Percentiles rank a stretch among this genome's conserved stretches.
Conservation (phyloP, 257 asterid species). For the Solanum pennellii region DNA sequence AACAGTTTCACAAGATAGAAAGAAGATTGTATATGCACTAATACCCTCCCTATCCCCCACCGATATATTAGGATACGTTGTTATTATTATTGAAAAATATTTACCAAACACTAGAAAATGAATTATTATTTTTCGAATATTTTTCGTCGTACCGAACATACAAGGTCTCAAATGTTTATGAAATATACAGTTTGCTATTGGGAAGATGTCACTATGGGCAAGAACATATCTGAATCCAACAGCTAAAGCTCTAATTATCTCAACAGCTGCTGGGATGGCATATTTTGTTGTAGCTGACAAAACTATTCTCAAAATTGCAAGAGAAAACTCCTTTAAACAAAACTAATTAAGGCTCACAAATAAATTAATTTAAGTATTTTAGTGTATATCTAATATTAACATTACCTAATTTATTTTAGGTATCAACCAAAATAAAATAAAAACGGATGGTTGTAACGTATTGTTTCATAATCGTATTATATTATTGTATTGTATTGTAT, state of each 20-base stretch:
- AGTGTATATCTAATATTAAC: background rate
- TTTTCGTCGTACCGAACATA: background rate
- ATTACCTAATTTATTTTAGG: background rate
- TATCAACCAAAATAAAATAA: too few species aligned
- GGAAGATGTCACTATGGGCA: constrained; percentile 77
- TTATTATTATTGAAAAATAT: background rate
- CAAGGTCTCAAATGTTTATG: background rate
- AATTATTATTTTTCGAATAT: background rate
- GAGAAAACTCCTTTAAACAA: constrained; percentile 49
- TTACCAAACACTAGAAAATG: background rate
- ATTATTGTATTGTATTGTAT: too few species aligned
- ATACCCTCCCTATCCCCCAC: background rate
- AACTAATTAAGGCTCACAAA: background rate
- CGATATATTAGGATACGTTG: background rate
- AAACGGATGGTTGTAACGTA: too few species aligned
- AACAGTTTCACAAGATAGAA: background rate
- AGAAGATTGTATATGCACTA: too few species aligned
- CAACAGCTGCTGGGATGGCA: constrained; percentile 84
- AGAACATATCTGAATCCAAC: constrained; percentile 29
- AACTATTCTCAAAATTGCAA: constrained; percentile 65
- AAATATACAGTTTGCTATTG: constrained; percentile 54
- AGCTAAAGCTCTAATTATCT: constrained; percentile 79
- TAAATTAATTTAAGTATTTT: background rate
- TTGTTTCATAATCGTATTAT: too few species aligned
- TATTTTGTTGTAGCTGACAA: constrained; percentile 90